phyloP scores from a whole-genome alignment of 306 rosid genomes.

The Alnus rubra region DNA sequence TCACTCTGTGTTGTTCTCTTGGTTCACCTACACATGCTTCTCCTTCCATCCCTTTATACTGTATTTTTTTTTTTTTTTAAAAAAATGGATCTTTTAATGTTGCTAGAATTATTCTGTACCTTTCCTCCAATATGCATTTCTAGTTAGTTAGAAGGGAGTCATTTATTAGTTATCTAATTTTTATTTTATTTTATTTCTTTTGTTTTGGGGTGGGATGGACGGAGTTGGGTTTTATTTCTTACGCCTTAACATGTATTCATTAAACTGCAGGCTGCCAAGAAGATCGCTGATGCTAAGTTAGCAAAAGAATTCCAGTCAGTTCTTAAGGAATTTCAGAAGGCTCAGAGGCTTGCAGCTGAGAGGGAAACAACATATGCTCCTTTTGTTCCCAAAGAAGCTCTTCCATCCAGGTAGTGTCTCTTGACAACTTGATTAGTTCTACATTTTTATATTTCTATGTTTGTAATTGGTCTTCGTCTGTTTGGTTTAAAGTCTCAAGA shows the following conservation, averaged over 20 bases:
- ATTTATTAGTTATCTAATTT: not conserved
- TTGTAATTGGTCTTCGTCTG: not conserved
- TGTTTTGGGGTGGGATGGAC: slow-evolving; percentile 7
- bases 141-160: not conserved
- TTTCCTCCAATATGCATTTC: not conserved
- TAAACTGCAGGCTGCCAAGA: slow-evolving; percentile 75
- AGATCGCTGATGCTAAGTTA: slow-evolving; percentile 92
- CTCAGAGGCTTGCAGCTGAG: slow-evolving; percentile 94
- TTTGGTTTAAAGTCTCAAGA: not conserved
- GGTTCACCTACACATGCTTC: not conserved
- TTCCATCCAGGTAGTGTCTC: slow-evolving; percentile 63
- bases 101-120: not conserved
- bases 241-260: slow-evolving; percentile 10
- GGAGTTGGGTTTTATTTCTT: slow-evolving; percentile 9
- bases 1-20: not conserved
- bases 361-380: slow-evolving; percentile 93
- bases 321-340: slow-evolving; percentile 91
- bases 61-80: not conserved
- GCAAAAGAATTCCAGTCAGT: slow-evolving; percentile 95
- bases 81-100: not conserved
- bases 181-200: not conserved
- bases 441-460: not conserved
- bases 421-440: not conserved
- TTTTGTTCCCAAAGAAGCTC: slow-evolving; percentile 73
- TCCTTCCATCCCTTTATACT: not conserved